Evolutionary conservation across 2,329 filamentous ascomycete genomes (phyloP), one percentile per base, ranked within the genome.

Genomic region (Ceratocystis lukuohia): DNA sequence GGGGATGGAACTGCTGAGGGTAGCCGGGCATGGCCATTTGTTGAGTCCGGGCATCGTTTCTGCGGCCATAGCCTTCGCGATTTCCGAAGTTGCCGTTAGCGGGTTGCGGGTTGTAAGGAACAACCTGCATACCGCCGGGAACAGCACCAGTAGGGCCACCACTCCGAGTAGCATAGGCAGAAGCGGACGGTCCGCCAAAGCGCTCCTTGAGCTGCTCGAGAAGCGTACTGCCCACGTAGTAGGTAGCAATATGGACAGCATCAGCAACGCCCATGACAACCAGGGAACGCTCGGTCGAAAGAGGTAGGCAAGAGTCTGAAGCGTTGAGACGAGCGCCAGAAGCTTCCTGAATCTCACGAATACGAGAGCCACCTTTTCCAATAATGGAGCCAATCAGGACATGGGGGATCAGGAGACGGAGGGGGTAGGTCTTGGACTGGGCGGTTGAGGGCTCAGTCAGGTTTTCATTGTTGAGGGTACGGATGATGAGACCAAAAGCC

Each of bases 361-460:
- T 99, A 70, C 94, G 88, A 68, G 92, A 89, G 70, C 94, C 94
- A 70, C 88, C 91, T 80, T 99, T 99, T 73, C 94, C 94, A 76
- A 99, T 99, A 77, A 99, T 97, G 68, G 93, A 96, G 64, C 94
- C 94, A 72, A 99, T 99, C 67, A 99, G 84, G 72, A 99, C 94
- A 74, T 97, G 94, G 20, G 94, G 94, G 71, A 99, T 91, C 66
- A 99, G 85, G 63, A 99, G 86, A 71, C 94, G 91, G 65, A 99
- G 86, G 68, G 94, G 94, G 72, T 99, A 99, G 1, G 93, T 96
- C 83, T 96, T 97, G 69, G 93, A 97, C 70, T 95, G 90, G 65
- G 91, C 87, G 68, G 88, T 96, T 12, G 94, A 99, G 48, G 94
- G 81, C 73, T 90, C 84, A 71, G 90, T 87, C 65, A 99, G 83